A percentile compares a stretch with the other conserved stretches of the same genome.
phyloP scores from a whole-genome alignment of 495 filamentous ascomycete genomes.

The Thozetella sp. region DNA sequence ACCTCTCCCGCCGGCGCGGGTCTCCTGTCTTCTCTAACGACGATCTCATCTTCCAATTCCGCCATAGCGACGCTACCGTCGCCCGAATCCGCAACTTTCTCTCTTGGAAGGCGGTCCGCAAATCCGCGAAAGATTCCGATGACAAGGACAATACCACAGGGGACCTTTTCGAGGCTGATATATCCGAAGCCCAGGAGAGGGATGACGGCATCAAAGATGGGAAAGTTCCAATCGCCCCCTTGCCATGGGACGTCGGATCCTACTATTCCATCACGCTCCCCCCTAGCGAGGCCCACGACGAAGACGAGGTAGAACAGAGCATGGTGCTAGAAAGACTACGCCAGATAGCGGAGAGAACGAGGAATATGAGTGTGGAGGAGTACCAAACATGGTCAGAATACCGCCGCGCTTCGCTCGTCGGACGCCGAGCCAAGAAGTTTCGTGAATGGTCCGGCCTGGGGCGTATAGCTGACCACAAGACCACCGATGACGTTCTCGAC shows the following conservation, averaged over 20 bases:
- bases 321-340: slow-evolving; percentile 91
- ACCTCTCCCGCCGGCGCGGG: slow-evolving; percentile 6
- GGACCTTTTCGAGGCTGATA: slow-evolving; percentile 57
- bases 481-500: slow-evolving; percentile 97
- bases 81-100: slow-evolving; percentile 4
- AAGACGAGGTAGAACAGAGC: slow-evolving; percentile 96
- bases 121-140: slow-evolving; percentile 93
- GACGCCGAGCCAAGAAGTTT: slow-evolving; percentile 97
- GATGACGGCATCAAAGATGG: slow-evolving; percentile 85
- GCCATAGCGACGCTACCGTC: neutral
- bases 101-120: slow-evolving; percentile 85
- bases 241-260: slow-evolving; percentile 92
- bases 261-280: slow-evolving; percentile 90
- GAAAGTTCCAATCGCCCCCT: slow-evolving; percentile 84
- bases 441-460: slow-evolving; percentile 98
- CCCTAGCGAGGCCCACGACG: slow-evolving; percentile 92
- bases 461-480: slow-evolving; percentile 93
- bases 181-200: slow-evolving; percentile 65
- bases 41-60: slow-evolving; percentile 9
- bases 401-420: slow-evolving; percentile 96
- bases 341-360: slow-evolving; percentile 94
- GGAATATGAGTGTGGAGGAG: slow-evolving; percentile 94
- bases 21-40: neutral
- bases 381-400: slow-evolving; percentile 99
- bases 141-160: slow-evolving; percentile 90